A percentile compares a stretch with the other conserved stretches of the same genome.
These are phyloP conservation scores for Syzygium syzygioides DNA, from an alignment of 441 rosid species.

Conservation along the genomic window DNA sequence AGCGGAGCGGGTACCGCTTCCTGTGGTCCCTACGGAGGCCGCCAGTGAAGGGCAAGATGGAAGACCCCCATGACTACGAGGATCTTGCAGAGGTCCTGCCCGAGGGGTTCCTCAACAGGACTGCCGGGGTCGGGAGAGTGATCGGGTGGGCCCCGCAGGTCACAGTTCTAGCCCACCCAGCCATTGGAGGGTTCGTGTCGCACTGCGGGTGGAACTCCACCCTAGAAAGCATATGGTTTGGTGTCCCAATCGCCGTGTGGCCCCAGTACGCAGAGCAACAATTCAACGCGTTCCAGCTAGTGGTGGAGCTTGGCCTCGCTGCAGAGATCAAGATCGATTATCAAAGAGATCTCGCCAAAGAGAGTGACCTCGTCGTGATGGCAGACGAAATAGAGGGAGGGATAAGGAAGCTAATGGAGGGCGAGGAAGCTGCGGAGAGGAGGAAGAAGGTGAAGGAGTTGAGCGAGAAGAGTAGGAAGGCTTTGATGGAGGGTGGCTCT, in stretches of 20 bases:
- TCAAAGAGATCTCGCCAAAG: background rate
- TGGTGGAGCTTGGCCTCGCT: background rate
- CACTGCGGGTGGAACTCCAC: slow-evolving; percentile 1
- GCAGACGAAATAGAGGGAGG: background rate
- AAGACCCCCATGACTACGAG: background rate
- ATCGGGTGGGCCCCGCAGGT: background rate
- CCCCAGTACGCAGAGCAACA: slow-evolving; percentile 5
- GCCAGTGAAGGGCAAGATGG: background rate
- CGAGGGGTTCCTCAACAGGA: background rate
- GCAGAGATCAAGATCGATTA: background rate
- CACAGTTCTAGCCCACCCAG: background rate
- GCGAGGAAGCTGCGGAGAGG: background rate
- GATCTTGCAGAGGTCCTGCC: background rate
- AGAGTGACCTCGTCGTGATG: background rate
- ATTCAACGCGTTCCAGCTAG: background rate
- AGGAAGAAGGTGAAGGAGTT: background rate
- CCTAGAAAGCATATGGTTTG: slow-evolving; percentile 1
- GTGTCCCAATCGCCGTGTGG: background rate
- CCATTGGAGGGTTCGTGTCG: background rate
- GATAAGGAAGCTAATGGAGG: background rate
- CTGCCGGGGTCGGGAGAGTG: background rate
- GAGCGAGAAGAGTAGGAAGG: background rate
- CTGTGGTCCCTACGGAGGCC: background rate
- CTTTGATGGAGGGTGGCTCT: background rate
- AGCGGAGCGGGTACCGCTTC: background rate